Base-by-base conservation (phyloP, 108 stramenopile genomes). In the Fragilariopsis cylindrus region DNA sequence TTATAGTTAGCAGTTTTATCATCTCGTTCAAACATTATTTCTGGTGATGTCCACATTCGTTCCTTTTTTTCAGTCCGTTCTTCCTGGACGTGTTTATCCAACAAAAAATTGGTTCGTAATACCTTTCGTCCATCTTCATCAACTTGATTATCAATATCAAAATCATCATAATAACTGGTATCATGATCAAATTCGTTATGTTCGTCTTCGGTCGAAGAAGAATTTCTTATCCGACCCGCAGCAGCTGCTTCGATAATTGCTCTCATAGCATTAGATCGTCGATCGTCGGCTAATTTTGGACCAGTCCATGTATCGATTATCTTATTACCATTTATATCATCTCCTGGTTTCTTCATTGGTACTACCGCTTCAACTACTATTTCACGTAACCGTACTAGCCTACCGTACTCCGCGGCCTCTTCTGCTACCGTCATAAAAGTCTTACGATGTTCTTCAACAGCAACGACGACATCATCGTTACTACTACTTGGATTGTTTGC, bases 171-270 rank as follows among this genome's bases (percentile, higher is more conserved):
- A 11, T 69, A 73, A 9, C 0, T 5, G 13, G 21, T 68, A 40
- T 66, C 71, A 15, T 74, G 60, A 48, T 44, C 45, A 43, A 11
- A 15, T 42, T 71, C 30, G 48, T 72, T 53, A 57, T 75, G 64
- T 9, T 55, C 52, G 45, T 49, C 40, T 45, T 69, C 74, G 8
- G 41, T 46, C 4, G 73, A 56, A 16, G 57, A 70, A 16, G 53
- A 53, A 4, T 48, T 42, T 19, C 57, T 68, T 74, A 75, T 70
- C 18, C 19, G 19, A 4, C 79, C 79, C 41, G 70, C 6, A n/a
- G 72, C 73, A 9, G 79, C 79, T 18, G 79, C 79, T 58, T 80
- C 74, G 11, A 65, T 65, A 47, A 80, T 50, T 3, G 74, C 74
- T 41, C 60, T 69, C 41, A 71, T 60, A 44, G 64, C 52, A 6